A percentile compares a stretch with the other conserved stretches of the same genome.
phyloP scores from a whole-genome alignment of 1,284 basidiomycete genomes.

The Boletus hoseneyae region DNA sequence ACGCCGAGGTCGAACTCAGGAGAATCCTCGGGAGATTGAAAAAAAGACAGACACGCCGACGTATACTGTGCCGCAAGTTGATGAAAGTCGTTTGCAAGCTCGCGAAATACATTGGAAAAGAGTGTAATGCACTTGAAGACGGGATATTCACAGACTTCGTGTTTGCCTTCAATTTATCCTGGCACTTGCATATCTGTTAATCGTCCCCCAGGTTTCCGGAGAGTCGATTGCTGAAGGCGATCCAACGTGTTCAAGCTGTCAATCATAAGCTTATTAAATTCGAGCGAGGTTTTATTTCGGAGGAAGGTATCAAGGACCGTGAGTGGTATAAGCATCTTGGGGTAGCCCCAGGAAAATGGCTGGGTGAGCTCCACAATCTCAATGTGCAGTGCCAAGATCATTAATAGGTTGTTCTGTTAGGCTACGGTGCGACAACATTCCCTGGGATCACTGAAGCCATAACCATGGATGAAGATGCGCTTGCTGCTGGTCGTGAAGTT shows the following conservation, averaged over 20 bases:
- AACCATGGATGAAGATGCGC: slow-evolving; percentile 45
- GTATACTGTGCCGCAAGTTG: slow-evolving; percentile 18
- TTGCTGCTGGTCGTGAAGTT: slow-evolving; percentile 46
- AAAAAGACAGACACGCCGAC: slow-evolving; percentile 12
- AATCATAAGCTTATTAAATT: slow-evolving; percentile 63
- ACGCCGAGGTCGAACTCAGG: slow-evolving; percentile 36
- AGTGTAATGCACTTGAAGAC: slow-evolving; percentile 17
- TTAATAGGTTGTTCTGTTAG: slow-evolving; percentile 24
- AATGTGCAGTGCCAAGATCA: slow-evolving; percentile 2
- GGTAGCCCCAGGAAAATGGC: slow-evolving; percentile 74
- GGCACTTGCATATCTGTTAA: slow-evolving; percentile 4
- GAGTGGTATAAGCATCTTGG: slow-evolving; percentile 73
- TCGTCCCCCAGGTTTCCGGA: slow-evolving; percentile 17
- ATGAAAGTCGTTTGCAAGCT: slow-evolving; percentile 33
- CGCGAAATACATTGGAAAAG: slow-evolving; percentile 22
- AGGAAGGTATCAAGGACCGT: slow-evolving; percentile 62
- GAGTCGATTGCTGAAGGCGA: slow-evolving; percentile 41
- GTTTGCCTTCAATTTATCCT: slow-evolving; percentile 18
- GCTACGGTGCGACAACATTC: slow-evolving; percentile 63
- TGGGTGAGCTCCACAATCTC: slow-evolving; percentile 40
- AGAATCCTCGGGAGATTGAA: slow-evolving; percentile 34
- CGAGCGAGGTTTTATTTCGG: slow-evolving; percentile 68
- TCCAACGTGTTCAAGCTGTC: slow-evolving; percentile 47
- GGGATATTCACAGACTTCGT: background rate
- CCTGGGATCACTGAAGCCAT: slow-evolving; percentile 62